A percentile compares a stretch with the other conserved stretches of the same genome.
These are phyloP conservation scores for Murraya paniculata DNA, from an alignment of 345 rosid genomes.

Conservation along the genomic window DNA sequence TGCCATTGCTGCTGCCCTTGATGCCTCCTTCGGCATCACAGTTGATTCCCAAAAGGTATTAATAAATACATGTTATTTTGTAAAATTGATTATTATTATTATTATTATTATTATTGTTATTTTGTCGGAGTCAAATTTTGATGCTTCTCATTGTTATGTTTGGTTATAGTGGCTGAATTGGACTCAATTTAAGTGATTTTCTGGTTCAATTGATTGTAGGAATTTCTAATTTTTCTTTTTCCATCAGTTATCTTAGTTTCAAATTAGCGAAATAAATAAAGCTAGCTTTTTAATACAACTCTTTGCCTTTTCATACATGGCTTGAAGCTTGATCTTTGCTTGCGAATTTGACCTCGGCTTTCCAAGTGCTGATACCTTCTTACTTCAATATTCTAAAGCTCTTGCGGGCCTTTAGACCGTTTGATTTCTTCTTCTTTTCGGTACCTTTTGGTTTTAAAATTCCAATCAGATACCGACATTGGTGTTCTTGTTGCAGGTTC, in stretches of 20 bases:
- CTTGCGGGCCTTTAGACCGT: too few relatives aligned
- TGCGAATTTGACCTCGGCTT: neutral
- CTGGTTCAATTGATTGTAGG: neutral
- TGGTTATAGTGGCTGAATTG: neutral
- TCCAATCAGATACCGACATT: neutral
- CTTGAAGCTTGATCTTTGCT: neutral
- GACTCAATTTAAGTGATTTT: neutral
- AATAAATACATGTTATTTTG: neutral
- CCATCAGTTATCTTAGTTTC: neutral
- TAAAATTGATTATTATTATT: neutral
- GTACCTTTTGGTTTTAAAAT: neutral
- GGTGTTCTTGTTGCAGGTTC: conserved; percentile 45
- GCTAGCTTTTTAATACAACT: neutral
- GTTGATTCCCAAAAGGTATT: conserved; percentile 53
- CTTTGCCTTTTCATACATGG: neutral
- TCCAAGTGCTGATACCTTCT: neutral
- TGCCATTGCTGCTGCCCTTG: conserved; percentile 72
- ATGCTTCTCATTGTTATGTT: neutral
- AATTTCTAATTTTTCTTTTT: neutral
- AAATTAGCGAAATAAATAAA: neutral
- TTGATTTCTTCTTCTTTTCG: neutral
- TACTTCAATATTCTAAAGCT: neutral
- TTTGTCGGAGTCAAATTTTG: neutral
- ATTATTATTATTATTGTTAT: neutral
- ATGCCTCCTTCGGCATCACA: conserved; percentile 64